Base-by-base conservation (phyloP, 345 rosid genomes). In the Physaria fendleri region DNA sequence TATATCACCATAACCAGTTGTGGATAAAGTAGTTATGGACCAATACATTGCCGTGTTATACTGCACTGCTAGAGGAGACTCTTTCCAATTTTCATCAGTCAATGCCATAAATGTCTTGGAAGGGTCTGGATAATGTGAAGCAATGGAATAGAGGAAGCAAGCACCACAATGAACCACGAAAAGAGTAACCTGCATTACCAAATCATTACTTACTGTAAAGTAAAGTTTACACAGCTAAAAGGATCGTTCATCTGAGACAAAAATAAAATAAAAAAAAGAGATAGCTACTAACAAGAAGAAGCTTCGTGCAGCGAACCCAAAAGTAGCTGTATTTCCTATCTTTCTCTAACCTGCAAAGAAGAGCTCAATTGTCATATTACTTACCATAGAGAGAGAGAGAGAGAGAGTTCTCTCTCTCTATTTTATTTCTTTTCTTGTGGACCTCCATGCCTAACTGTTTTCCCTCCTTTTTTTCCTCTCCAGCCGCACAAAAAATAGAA, bases 1-100 rank as follows among this genome's bases (percentile, higher is more conserved):
- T 23, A 91, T 37, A 71, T 91, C 96, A 40, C 98, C 98, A 46
- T 91, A 91, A 6, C 98, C 98, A 11, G 84, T 79, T 12, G 94
- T 85, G 7, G 94, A 73, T 16, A 88, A 79, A 2, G 96, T 91
- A 66, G 90, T 75, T 20, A 85, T 85, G 8, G 98, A 83, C 96
- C 96, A 88, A 59, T 91, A 87, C 43, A 87, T 40, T 0, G 96
- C 65, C n/a, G 78, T 81, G 41, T 79, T 79, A 51, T 91, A 90
- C n/a, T 71, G 83, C 3, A 64, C 3, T 8, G 61, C 51, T 20
- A 83, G 44, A 13, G 59, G 52, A 45, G 57, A 40, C 57, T 35
- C 45, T 56, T 66, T 3, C 62, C 11, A 91, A 2, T 83, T 60
- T 6, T 67, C 75, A 64, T 78, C 53, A 2, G 81, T 40, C 4